These are phyloP conservation scores for Lycium ferocissimum DNA, from an alignment of 257 asterid species.

Conservation along the genomic window DNA sequence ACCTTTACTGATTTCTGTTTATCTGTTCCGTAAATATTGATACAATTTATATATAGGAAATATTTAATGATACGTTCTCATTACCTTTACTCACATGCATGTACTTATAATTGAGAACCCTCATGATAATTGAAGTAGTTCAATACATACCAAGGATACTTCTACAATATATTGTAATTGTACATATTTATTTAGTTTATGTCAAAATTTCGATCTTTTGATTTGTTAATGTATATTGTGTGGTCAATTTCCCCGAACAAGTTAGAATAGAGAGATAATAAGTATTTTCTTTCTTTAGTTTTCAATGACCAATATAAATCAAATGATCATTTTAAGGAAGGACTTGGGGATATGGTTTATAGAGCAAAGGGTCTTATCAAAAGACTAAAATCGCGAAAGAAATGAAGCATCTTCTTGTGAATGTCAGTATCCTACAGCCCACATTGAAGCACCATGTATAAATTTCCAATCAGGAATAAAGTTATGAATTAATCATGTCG, in stretches of 20 bases:
- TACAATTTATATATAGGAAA: neutral
- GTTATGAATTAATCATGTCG: neutral
- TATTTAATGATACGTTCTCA: neutral
- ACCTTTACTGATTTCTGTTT: too few relatives aligned
- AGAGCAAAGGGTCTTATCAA: neutral
- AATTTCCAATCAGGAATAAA: neutral
- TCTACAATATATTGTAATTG: neutral
- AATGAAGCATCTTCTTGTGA: neutral
- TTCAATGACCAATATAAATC: neutral
- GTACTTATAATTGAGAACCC: too few relatives aligned
- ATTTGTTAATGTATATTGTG: neutral
- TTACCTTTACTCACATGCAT: too few relatives aligned
- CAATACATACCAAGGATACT: neutral
- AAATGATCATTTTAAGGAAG: neutral
- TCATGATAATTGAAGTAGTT: neutral
- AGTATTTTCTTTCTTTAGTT: neutral
- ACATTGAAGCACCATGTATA: neutral
- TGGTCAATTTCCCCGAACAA: neutral
- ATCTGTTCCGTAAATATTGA: neutral
- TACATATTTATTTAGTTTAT: neutral
- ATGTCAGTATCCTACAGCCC: neutral
- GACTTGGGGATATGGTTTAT: neutral
- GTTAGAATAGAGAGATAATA: neutral
- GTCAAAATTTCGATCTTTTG: neutral
- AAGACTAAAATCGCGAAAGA: neutral